A percentile compares a stretch with the other conserved stretches of the same genome.
These are phyloP conservation scores for Rhodamnia argentea DNA, from an alignment of 345 rosid genomes.

Conservation along the genomic window DNA sequence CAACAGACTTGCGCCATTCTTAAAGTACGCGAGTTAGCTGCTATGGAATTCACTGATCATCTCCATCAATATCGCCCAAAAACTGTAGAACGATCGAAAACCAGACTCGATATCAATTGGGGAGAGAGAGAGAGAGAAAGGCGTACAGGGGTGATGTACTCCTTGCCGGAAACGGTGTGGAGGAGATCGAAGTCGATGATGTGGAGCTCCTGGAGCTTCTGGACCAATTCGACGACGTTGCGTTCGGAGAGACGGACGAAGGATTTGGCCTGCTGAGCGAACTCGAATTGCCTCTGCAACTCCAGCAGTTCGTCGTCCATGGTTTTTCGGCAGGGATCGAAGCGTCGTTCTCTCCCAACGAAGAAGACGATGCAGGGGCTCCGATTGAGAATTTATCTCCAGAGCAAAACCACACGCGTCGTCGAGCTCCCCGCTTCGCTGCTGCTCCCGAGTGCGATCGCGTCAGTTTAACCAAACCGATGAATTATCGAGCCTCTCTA, in stretches of 20 bases:
- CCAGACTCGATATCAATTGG: neutral
- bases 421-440: neutral
- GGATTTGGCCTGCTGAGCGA: constrained; percentile 87
- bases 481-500: neutral
- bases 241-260: constrained; percentile 82
- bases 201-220: constrained; percentile 84
- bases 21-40: neutral
- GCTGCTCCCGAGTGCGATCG: neutral
- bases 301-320: constrained; percentile 92
- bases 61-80: neutral
- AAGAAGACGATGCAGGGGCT: neutral
- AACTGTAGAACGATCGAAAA: neutral
- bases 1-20: neutral
- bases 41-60: neutral
- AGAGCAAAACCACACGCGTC: neutral
- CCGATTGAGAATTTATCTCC: neutral
- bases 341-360: neutral
- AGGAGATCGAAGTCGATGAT: constrained; percentile 96
- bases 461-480: neutral
- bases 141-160: constrained; percentile 80
- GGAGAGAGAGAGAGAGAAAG: neutral
- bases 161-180: constrained; percentile 93
- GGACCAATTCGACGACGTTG: constrained; percentile 93
- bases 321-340: neutral
- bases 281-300: constrained; percentile 88